phyloP scores from a whole-genome alignment of 768 basidiomycete species.

The Pulveroboletus sp. region DNA sequence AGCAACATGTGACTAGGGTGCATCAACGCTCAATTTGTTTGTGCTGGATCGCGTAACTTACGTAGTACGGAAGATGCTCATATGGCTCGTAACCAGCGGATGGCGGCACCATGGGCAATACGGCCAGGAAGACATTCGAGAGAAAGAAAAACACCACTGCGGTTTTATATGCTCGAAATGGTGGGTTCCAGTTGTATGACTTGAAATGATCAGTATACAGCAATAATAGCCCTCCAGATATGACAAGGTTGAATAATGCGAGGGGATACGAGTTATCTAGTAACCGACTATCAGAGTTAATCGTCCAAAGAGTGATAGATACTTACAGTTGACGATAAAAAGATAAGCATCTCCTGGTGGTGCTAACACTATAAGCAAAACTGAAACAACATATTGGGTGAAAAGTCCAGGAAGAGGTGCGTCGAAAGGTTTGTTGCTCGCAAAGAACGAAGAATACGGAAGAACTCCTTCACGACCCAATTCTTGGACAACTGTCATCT shows the following conservation, averaged over 20 bases:
- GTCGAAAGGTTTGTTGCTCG: slow-evolving; percentile 68
- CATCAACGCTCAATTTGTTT: background rate
- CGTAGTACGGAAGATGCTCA: slow-evolving; percentile 65
- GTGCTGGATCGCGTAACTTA: slow-evolving; percentile 30
- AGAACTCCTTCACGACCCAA: slow-evolving; percentile 70
- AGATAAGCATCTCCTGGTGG: slow-evolving; percentile 76
- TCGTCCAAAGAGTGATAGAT: background rate
- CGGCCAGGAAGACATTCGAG: slow-evolving; percentile 63
- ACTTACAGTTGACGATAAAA: slow-evolving; percentile 64
- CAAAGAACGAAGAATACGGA: slow-evolving; percentile 64
- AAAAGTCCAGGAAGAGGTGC: slow-evolving; percentile 65
- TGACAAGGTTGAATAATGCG: slow-evolving; percentile 55
- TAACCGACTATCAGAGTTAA: background rate
- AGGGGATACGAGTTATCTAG: slow-evolving; percentile 58
- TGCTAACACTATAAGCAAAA: slow-evolving; percentile 48
- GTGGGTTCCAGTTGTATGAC: slow-evolving; percentile 58
- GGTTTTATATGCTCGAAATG: slow-evolving; percentile 53
- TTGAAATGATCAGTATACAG: slow-evolving; percentile 47
- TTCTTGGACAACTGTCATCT: slow-evolving; percentile 60
- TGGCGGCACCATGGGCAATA: slow-evolving; percentile 65
- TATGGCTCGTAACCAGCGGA: slow-evolving; percentile 49
- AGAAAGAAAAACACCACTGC: slow-evolving; percentile 55
- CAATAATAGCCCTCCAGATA: slow-evolving; percentile 62
- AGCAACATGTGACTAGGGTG: slow-evolving; percentile 47
- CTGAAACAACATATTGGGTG: slow-evolving; percentile 59